Conservation (phyloP, 148 eudicot species). For the Rhododendron vialii region DNA sequence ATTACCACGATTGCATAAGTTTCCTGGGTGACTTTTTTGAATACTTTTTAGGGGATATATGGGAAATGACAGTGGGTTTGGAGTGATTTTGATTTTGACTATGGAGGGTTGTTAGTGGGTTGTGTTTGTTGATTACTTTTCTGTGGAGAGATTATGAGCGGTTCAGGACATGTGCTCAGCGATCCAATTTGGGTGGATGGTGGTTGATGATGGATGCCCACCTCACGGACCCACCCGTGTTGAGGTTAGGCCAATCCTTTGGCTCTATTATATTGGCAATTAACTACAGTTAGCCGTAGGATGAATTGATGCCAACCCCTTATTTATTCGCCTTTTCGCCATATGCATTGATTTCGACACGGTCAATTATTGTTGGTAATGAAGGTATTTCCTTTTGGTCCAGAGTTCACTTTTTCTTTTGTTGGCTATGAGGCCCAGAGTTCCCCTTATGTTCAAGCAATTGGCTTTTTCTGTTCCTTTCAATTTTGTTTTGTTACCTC, state of each 20-base stretch:
- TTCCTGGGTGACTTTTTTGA: conserved; percentile 19
- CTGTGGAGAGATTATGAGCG: conserved; percentile 31
- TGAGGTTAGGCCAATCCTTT: neutral
- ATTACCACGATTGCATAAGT: conserved; percentile 12
- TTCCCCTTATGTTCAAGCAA: conserved; percentile 11
- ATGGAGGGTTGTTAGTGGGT: conserved; percentile 34
- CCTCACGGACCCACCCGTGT: conserved; percentile 15
- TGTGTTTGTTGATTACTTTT: conserved; percentile 24
- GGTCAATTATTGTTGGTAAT: conserved; percentile 4
- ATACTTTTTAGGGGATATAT: neutral
- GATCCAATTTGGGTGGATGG: conserved; percentile 20
- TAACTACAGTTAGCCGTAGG: conserved; percentile 4
- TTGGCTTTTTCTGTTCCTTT: neutral
- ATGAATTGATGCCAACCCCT: conserved; percentile 12
- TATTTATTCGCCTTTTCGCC: neutral
- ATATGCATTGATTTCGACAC: neutral
- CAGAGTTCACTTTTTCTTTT: conserved; percentile 13
- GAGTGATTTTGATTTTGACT: conserved; percentile 28
- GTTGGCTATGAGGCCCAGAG: neutral
- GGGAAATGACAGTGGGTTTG: conserved; percentile 1
- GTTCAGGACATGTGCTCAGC: conserved; percentile 41
- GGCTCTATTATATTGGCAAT: conserved; percentile 7
- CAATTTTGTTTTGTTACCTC: neutral
- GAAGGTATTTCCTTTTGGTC: conserved; percentile 11
- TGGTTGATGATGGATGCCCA: conserved; percentile 36